Evolutionary conservation across 2,329 filamentous ascomycete species (phyloP).

Genomic region (Zymoseptoria crescenta): DNA sequence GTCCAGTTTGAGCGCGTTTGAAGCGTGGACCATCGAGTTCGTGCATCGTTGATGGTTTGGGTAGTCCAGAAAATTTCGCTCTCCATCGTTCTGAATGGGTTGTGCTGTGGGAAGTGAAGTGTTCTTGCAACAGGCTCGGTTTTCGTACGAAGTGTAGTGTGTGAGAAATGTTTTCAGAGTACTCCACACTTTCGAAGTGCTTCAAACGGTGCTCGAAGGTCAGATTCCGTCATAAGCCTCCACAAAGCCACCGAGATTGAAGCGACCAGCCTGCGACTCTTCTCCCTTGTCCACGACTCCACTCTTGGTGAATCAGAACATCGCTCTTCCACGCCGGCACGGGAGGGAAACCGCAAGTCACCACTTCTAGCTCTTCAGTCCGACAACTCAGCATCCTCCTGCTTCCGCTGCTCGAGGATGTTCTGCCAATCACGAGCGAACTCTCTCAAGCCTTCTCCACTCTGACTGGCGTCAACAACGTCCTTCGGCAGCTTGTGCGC

Average conservation of each 20-base stretch:
- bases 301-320: not conserved
- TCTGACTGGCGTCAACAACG: slow-evolving; percentile 62
- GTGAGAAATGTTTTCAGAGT: not conserved
- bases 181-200: not conserved
- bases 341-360: not conserved
- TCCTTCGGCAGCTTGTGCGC: slow-evolving; percentile 93
- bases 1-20: not conserved
- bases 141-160: not conserved
- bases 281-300: too few species aligned
- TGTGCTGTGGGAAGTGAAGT: not conserved
- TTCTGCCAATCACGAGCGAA: slow-evolving; percentile 45
- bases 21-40: not conserved
- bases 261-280: not conserved
- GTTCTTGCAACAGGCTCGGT: not conserved
- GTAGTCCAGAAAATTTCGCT: not conserved
- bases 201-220: not conserved
- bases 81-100: not conserved
- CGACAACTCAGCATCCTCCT: slow-evolving; percentile 24
- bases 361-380: not conserved
- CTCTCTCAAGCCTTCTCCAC: slow-evolving; percentile 65
- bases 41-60: not conserved
- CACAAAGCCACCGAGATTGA: not conserved
- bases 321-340: too few species aligned
- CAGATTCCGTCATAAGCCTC: not conserved
- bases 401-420: slow-evolving; percentile 34